phyloP scores from a whole-genome alignment of 1,284 basidiomycete species.

The Boletus mariae region DNA sequence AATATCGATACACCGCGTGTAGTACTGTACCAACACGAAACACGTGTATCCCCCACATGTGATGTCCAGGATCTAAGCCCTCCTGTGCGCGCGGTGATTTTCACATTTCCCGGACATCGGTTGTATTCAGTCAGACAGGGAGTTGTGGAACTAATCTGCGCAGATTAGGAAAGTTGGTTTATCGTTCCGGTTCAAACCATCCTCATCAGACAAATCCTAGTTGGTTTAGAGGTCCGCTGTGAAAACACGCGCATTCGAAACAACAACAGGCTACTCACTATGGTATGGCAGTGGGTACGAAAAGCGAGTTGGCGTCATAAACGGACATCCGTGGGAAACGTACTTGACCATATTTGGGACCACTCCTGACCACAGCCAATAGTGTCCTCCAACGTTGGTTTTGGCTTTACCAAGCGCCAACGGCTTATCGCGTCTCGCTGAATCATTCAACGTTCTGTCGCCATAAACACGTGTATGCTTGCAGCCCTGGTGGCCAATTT shows the following conservation, averaged over 20 bases:
- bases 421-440: not conserved
- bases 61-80: not conserved
- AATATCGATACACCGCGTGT: not conserved
- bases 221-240: conserved; percentile 12
- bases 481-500: not conserved
- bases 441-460: not conserved
- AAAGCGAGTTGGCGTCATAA: not conserved
- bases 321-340: not conserved
- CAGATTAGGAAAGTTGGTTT: not conserved
- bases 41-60: not conserved
- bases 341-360: not conserved
- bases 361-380: not conserved
- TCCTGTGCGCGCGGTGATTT: not conserved
- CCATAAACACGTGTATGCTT: not conserved
- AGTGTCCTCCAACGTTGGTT: not conserved
- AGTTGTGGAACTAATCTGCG: not conserved
- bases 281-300: not conserved
- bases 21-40: not conserved
- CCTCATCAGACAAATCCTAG: conserved; percentile 25
- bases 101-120: not conserved
- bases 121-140: not conserved
- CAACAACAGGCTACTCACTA: not conserved
- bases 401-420: not conserved
- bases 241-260: conserved; percentile 10
- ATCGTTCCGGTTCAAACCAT: not conserved